Evolutionary conservation across 129 eudicot species (phyloP).

Genomic region (sunflower (Helianthus annuus)): DNA sequence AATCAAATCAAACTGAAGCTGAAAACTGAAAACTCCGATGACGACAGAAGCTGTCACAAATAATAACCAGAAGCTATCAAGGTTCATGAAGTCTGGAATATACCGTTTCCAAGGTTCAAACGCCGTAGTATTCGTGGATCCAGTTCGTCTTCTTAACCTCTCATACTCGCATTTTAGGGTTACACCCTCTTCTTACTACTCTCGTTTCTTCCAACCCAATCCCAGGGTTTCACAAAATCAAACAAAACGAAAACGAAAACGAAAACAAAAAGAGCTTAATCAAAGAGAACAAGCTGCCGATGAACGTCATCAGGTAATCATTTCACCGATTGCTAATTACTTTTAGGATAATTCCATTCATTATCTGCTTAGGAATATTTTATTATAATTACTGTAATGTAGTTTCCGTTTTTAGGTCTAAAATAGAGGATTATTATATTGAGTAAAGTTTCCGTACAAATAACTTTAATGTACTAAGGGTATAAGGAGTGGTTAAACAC

Average conservation of each 20-base stretch:
- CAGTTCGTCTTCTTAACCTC: slow-evolving; percentile 76
- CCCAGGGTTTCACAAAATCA: slow-evolving; percentile 26
- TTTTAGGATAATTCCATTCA: too few relatives aligned
- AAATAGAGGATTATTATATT: too few relatives aligned
- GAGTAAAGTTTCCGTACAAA: too few relatives aligned
- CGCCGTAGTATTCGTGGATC: slow-evolving; percentile 53
- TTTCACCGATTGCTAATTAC: not conserved
- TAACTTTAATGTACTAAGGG: too few relatives aligned
- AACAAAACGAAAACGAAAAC: slow-evolving; percentile 63
- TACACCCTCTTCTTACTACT: slow-evolving; percentile 76
- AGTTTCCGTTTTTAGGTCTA: too few relatives aligned
- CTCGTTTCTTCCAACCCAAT: slow-evolving; percentile 59
- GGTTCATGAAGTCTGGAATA: slow-evolving; percentile 54
- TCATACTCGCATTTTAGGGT: slow-evolving; percentile 71
- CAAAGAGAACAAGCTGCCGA: slow-evolving; percentile 66
- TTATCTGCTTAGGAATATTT: not conserved
- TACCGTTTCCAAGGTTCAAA: slow-evolving; percentile 52
- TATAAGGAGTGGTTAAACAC: too few relatives aligned
- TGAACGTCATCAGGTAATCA: slow-evolving; percentile 64
- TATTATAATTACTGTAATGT: not conserved
- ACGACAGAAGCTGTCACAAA: slow-evolving; percentile 37
- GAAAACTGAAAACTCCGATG: slow-evolving; percentile 26
- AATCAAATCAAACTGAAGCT: too few relatives aligned
- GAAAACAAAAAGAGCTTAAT: slow-evolving; percentile 44
- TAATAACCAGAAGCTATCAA: slow-evolving; percentile 26